These are phyloP conservation scores for Colletotrichum spaethianum DNA, from an alignment of 2,329 filamentous ascomycete genomes.

Conservation along the genomic window DNA sequence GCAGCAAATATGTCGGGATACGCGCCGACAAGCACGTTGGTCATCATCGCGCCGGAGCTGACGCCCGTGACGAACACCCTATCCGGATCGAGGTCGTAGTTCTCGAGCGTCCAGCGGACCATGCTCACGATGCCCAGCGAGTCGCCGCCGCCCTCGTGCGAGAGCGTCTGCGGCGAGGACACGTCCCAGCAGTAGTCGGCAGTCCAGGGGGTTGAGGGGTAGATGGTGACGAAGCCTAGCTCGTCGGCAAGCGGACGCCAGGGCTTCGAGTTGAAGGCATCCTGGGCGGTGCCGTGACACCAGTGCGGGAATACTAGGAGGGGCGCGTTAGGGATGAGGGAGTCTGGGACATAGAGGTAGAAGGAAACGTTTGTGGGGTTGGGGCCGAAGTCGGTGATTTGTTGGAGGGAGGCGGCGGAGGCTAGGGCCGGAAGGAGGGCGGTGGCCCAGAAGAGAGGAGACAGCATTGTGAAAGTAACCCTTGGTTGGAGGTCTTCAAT, in stretches of 20 bases:
- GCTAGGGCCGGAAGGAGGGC: constrained; percentile 19
- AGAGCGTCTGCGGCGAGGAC: constrained; percentile 62
- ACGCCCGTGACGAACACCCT: constrained; percentile 67
- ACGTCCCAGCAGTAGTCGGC: constrained; percentile 71
- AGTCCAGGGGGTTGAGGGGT: constrained; percentile 55
- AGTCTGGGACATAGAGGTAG: constrained; percentile 65
- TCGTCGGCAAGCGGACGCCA: constrained; percentile 67
- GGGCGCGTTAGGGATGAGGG: constrained; percentile 59
- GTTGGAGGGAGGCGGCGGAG: constrained; percentile 34
- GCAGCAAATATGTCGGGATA: constrained; percentile 69
- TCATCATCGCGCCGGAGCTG: constrained; percentile 71
- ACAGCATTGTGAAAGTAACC: not conserved
- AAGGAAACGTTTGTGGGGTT: constrained; percentile 67
- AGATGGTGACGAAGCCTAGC: constrained; percentile 67
- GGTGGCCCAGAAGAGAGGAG: not conserved
- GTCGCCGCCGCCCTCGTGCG: constrained; percentile 66
- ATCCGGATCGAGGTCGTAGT: constrained; percentile 60
- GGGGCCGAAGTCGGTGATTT: constrained; percentile 51
- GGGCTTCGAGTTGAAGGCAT: constrained; percentile 63
- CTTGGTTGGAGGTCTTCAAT: not conserved
- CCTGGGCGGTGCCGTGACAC: constrained; percentile 68
- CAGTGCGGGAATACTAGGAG: constrained; percentile 71
- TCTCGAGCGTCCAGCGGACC: constrained; percentile 63
- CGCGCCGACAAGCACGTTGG: constrained; percentile 64
- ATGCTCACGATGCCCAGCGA: constrained; percentile 67